Evolutionary conservation across 1,139 yeast genomes (phyloP), one percentile per base, ranked within the genome.

Genomic region (Yamadazyma blattariae): DNA sequence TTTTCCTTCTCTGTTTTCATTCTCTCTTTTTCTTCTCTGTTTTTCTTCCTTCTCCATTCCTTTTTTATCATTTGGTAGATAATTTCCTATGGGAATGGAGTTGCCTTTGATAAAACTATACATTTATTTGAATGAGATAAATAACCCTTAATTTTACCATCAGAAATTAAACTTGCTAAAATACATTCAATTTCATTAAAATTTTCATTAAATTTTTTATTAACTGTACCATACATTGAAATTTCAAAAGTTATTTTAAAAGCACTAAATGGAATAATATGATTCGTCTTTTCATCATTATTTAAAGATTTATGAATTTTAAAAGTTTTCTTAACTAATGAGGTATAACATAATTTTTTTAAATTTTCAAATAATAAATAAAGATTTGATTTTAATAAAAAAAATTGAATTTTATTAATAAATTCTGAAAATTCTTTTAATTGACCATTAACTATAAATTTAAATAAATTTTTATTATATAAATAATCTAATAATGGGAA

Each of bases 71-170:
- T n/a, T n/a, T n/a, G n/a, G n/a, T n/a, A n/a, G n/a, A n/a, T n/a
- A n/a, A n/a, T n/a, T n/a, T n/a, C n/a, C 19, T 26, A 29, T 13
- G 94, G 95, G 52, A 90, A 90, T 3, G 96, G 82, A 21, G 76
- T 76, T 19, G 70, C 74, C 54, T 83, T 86, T 47, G 95, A 82
- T 38, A 90, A 60, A 12, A 90, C 96, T 20, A 89, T 64, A 40
- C 86, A 83, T 36, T 77, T 67, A 48, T 84, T 78, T 12, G 79
- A 74, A 52, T 87, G 94, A 7, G 95, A 84, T 17, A 90, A 61
- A 56, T 89, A 90, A 1, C 97, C 97, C 59, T 85, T 88, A 40
- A 89, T 66, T 37, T 62, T 63, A 9, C 87, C 86, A 29, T 59
- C 61, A 33, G 71, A 66, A 13, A 90, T 87, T 48, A 85, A 59